phyloP scores from a whole-genome alignment of 2,329 filamentous ascomycete genomes.

The Aspergillus hortae region DNA sequence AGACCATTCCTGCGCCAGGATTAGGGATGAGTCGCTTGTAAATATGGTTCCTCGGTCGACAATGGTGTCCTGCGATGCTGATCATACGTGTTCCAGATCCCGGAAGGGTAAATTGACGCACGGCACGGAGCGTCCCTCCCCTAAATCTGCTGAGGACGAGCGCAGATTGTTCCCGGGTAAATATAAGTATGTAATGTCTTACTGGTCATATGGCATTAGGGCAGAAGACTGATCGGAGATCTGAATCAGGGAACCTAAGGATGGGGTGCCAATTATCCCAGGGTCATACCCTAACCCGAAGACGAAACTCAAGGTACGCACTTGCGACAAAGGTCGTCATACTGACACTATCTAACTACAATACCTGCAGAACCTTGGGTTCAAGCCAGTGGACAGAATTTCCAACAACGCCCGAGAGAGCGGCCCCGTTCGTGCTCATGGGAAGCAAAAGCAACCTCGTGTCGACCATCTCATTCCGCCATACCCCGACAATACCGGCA shows the following conservation, averaged over 20 bases:
- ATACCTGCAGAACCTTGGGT: no score
- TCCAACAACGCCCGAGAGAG: slow-evolving; percentile 25
- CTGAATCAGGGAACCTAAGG: not conserved
- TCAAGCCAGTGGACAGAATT: slow-evolving; percentile 2
- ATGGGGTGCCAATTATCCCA: not conserved
- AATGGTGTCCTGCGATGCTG: not conserved
- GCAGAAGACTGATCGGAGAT: not conserved
- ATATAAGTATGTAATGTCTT: not conserved
- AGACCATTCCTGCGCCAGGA: slow-evolving; percentile 13
- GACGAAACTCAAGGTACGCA: not conserved
- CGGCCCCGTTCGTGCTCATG: slow-evolving; percentile 29
- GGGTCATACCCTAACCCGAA: not conserved
- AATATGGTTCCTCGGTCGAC: slow-evolving; percentile 11
- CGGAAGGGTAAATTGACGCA: slow-evolving; percentile 11
- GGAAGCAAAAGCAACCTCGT: slow-evolving; percentile 7
- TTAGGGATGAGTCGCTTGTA: slow-evolving; percentile 23
- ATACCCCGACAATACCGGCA: slow-evolving; percentile 1
- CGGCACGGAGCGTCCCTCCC: slow-evolving; percentile 7
- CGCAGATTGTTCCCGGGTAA: slow-evolving; percentile 16
- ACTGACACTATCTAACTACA: no score
- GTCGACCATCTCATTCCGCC: not conserved
- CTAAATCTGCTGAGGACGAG: slow-evolving; percentile 14
- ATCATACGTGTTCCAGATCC: slow-evolving; percentile 15
- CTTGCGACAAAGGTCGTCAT: not conserved
- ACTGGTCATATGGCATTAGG: not conserved